A percentile compares a stretch with the other conserved stretches of the same genome.
phyloP scores from a whole-genome alignment of 2,329 filamentous ascomycete genomes.

The Neofusicoccum kwambonambiense region DNA sequence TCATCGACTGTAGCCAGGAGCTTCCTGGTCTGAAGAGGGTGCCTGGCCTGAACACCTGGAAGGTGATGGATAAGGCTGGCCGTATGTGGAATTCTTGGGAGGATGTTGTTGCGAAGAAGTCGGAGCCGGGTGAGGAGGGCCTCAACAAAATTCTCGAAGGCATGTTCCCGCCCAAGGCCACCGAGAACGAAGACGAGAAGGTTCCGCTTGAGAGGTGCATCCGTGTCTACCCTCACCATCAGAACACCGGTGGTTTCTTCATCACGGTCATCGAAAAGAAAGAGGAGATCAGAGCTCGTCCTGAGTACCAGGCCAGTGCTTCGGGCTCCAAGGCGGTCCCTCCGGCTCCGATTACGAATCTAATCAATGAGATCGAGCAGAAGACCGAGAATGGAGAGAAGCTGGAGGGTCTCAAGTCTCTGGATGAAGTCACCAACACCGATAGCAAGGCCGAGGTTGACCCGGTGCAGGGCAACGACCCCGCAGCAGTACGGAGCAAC shows the following conservation, averaged over 20 bases:
- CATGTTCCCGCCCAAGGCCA: conserved; percentile 73
- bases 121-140: conserved; percentile 45
- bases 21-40: conserved; percentile 74
- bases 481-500: conserved; percentile 26
- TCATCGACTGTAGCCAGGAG: conserved; percentile 78
- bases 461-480: conserved; percentile 21
- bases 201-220: conserved; percentile 88
- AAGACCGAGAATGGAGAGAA: conserved; percentile 23
- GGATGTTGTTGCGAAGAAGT: conserved; percentile 70
- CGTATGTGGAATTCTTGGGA: conserved; percentile 79
- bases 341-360: conserved; percentile 16
- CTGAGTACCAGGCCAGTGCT: conserved; percentile 2
- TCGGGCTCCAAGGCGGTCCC: conserved; percentile 2
- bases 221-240: conserved; percentile 89
- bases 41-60: conserved; percentile 78
- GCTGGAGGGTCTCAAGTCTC: conserved; percentile 34
- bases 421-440: conserved; percentile 6
- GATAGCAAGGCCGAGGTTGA: background rate
- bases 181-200: conserved; percentile 52
- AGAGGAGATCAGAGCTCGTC: conserved; percentile 62
- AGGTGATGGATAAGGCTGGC: conserved; percentile 83
- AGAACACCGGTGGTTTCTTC: conserved; percentile 97
- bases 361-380: conserved; percentile 45
- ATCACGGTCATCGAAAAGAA: conserved; percentile 93
- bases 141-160: conserved; percentile 70